Evolutionary conservation across 2,329 filamentous ascomycete genomes (phyloP).

Genomic region (Atkinsonella hypoxylon): DNA sequence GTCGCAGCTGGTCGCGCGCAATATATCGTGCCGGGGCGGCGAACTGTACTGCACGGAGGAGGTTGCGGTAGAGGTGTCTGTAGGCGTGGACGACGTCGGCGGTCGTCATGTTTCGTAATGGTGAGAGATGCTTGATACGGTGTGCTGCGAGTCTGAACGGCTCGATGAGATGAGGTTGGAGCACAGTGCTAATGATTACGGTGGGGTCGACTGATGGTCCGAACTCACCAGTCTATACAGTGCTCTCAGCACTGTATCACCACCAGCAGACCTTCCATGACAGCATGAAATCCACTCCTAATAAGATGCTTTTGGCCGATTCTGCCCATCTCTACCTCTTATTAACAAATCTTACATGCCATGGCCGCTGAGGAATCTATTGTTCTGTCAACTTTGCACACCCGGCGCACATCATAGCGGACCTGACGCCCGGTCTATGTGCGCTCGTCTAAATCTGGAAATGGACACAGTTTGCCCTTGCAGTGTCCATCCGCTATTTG

Average conservation of each 20-base stretch:
- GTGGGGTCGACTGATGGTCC: too few relatives aligned
- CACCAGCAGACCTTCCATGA: too few relatives aligned
- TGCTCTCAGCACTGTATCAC: too few relatives aligned
- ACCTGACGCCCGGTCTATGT: not conserved
- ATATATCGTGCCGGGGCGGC: constrained; percentile 55
- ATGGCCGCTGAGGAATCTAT: not conserved
- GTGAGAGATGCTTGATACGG: not conserved
- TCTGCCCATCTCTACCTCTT: too few relatives aligned
- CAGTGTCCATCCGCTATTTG: not conserved
- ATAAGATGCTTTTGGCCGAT: too few relatives aligned
- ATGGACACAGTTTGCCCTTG: not conserved
- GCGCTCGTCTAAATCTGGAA: not conserved
- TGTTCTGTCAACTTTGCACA: not conserved
- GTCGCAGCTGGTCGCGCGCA: constrained; percentile 45
- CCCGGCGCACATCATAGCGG: not conserved
- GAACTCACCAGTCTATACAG: too few relatives aligned
- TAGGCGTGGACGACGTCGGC: constrained; percentile 51
- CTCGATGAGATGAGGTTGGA: not conserved
- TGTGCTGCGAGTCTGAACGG: not conserved
- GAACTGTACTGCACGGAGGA: constrained; percentile 61
- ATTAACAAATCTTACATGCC: too few relatives aligned
- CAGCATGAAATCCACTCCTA: too few relatives aligned
- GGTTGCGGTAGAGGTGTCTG: constrained; percentile 53
- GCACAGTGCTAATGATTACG: not conserved
- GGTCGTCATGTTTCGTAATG: constrained; percentile 10